A percentile compares a stretch with the other conserved stretches of the same genome.
Conservation (phyloP, 176 grass and related monocot species). For the Leersia perrieri region DNA sequence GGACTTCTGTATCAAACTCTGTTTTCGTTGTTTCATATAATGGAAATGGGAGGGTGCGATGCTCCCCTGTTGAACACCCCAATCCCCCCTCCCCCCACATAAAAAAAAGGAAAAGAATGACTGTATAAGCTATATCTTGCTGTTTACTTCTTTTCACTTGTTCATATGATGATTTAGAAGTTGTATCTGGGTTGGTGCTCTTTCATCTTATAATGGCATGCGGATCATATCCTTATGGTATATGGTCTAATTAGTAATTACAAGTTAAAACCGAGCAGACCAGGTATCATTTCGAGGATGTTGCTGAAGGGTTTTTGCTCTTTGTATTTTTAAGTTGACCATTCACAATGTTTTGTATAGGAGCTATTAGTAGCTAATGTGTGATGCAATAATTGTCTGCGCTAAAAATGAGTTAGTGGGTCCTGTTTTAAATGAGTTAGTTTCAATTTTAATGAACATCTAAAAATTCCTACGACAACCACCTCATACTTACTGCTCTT, state of each 20-base stretch:
- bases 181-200: background rate
- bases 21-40: no score
- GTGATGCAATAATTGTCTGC: background rate
- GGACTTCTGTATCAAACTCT: no score
- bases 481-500: no score
- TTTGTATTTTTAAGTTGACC: background rate
- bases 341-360: background rate
- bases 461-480: no score
- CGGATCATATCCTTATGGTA: background rate
- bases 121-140: no score
- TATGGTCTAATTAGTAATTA: background rate
- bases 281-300: background rate
- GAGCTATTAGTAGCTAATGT: background rate
- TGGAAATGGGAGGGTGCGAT: no score
- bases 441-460: no score
- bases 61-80: no score
- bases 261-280: background rate
- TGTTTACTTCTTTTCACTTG: no score
- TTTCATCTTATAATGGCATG: background rate
- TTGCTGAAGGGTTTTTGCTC: background rate
- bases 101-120: no score
- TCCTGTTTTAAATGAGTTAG: no score
- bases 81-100: no score
- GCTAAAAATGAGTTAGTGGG: slow-evolving; percentile 1
- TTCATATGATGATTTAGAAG: background rate